Conservation (phyloP, 2,329 filamentous ascomycete genomes). For the Pyricularia grisea region DNA sequence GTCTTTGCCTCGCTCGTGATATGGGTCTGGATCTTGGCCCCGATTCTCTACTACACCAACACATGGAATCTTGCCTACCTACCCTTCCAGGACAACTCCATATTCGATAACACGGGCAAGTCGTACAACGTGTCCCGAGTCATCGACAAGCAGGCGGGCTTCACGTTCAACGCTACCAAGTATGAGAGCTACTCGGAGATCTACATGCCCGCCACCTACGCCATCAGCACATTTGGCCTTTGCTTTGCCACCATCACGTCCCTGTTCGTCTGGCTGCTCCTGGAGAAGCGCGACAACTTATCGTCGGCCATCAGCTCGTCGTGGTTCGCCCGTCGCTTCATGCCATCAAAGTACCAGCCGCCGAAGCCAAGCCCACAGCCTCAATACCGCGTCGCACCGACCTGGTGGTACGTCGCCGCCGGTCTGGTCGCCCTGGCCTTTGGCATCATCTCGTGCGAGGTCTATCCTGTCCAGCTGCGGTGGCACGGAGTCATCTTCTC, state of each 20-base stretch:
- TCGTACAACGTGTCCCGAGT: conserved; percentile 39
- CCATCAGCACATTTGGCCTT: conserved; percentile 40
- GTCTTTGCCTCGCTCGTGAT: conserved; percentile 37
- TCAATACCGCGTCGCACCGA: conserved; percentile 15
- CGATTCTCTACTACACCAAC: conserved; percentile 36
- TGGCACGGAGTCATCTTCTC: neutral
- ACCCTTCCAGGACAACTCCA: conserved; percentile 40
- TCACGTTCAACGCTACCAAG: conserved; percentile 33
- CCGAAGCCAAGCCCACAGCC: neutral
- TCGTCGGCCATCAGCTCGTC: neutral
- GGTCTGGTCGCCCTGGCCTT: conserved; percentile 22
- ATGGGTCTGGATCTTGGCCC: conserved; percentile 33
- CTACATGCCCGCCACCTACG: conserved; percentile 33
- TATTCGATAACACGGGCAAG: conserved; percentile 41
- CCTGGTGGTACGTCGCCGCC: conserved; percentile 34
- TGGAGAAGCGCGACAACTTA: conserved; percentile 20
- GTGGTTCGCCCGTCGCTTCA: neutral
- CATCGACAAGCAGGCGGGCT: conserved; percentile 28
- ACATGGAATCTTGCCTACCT: conserved; percentile 42
- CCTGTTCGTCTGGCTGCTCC: conserved; percentile 34
- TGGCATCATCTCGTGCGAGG: conserved; percentile 27
- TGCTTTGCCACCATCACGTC: conserved; percentile 40
- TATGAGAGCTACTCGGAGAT: conserved; percentile 43
- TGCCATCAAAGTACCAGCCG: neutral
- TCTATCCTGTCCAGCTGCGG: conserved; percentile 27